Percentiles rank a stretch among this genome's conserved stretches.
These are phyloP conservation scores for Herpetomonas tarakana DNA, from an alignment of 208 protist species.

Conservation along the genomic window DNA sequence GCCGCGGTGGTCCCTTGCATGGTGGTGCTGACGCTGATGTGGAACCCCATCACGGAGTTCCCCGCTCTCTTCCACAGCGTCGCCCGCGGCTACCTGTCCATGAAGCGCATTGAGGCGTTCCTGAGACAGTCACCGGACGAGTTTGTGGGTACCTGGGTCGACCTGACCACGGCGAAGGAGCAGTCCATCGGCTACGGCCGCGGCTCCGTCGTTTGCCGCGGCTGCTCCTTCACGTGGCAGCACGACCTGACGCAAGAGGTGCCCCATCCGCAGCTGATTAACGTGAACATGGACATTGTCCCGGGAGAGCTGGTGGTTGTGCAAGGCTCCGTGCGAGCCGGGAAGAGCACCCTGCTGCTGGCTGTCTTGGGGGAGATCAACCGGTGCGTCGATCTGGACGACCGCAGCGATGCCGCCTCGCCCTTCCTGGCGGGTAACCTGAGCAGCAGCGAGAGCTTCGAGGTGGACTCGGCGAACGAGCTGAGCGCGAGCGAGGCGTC, in stretches of 20 bases:
- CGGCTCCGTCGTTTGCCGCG: slow-evolving; percentile 54
- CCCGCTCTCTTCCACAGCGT: slow-evolving; percentile 40
- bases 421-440: neutral
- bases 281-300: slow-evolving; percentile 55
- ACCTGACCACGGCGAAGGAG: slow-evolving; percentile 35
- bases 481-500: neutral
- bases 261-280: slow-evolving; percentile 30
- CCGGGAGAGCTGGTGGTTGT: slow-evolving; percentile 71
- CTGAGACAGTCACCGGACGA: slow-evolving; percentile 60
- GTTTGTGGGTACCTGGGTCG: slow-evolving; percentile 62
- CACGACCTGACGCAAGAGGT: slow-evolving; percentile 48
- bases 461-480: neutral
- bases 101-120: slow-evolving; percentile 59
- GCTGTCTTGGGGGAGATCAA: slow-evolving; percentile 81
- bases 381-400: slow-evolving; percentile 25
- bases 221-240: slow-evolving; percentile 75
- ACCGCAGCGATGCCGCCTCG: slow-evolving; percentile 2
- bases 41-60: slow-evolving; percentile 43
- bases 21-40: slow-evolving; percentile 38
- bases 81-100: slow-evolving; percentile 47
- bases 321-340: slow-evolving; percentile 73
- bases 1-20: slow-evolving; percentile 35
- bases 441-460: neutral
- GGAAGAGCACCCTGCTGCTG: slow-evolving; percentile 73
- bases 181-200: slow-evolving; percentile 34